Evolutionary conservation across 1,284 basidiomycete genomes (phyloP).

Genomic region (Ceratobasidium sp.): DNA sequence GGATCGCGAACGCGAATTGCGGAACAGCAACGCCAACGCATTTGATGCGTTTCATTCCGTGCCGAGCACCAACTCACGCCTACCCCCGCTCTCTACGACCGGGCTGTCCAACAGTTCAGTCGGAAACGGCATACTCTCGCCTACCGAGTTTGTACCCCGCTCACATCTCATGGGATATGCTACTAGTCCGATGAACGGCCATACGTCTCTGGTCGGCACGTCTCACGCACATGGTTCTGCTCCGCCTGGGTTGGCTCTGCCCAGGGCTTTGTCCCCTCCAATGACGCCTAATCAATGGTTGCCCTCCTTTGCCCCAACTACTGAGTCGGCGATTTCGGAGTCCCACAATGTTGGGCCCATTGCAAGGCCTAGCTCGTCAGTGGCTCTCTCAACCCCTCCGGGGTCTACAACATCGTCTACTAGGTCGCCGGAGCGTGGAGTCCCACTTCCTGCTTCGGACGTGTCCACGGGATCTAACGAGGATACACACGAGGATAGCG

Average conservation of each 20-base stretch:
- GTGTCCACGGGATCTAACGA: slow-evolving; percentile 37
- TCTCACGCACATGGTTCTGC: slow-evolving; percentile 1
- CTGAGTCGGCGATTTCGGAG: slow-evolving; percentile 21
- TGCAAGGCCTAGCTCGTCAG: slow-evolving; percentile 40
- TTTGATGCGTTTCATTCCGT: slow-evolving; percentile 82
- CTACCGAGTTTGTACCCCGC: slow-evolving; percentile 37
- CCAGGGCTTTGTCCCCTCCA: slow-evolving; percentile 30
- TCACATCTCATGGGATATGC: slow-evolving; percentile 30
- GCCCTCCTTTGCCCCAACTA: slow-evolving; percentile 6
- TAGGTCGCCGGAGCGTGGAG: slow-evolving; percentile 40
- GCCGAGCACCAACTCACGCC: slow-evolving; percentile 51
- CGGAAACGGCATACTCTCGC: slow-evolving; percentile 38
- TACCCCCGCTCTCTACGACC: slow-evolving; percentile 28
- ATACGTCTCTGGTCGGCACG: slow-evolving; percentile 23
- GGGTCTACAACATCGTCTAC: slow-evolving; percentile 30
- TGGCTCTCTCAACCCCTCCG: slow-evolving; percentile 25
- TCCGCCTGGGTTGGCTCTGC: slow-evolving; percentile 18
- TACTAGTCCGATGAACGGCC: slow-evolving; percentile 32
- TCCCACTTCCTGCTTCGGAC: slow-evolving; percentile 45
- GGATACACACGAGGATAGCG: slow-evolving; percentile 23
- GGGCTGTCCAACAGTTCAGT: slow-evolving; percentile 25
- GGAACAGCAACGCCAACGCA: slow-evolving; percentile 55
- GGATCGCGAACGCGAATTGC: slow-evolving; percentile 46
- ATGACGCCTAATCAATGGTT: slow-evolving; percentile 43
- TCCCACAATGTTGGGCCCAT: slow-evolving; percentile 27